phyloP scores from a whole-genome alignment of 768 basidiomycete species.

The Suillus occidentalis region DNA sequence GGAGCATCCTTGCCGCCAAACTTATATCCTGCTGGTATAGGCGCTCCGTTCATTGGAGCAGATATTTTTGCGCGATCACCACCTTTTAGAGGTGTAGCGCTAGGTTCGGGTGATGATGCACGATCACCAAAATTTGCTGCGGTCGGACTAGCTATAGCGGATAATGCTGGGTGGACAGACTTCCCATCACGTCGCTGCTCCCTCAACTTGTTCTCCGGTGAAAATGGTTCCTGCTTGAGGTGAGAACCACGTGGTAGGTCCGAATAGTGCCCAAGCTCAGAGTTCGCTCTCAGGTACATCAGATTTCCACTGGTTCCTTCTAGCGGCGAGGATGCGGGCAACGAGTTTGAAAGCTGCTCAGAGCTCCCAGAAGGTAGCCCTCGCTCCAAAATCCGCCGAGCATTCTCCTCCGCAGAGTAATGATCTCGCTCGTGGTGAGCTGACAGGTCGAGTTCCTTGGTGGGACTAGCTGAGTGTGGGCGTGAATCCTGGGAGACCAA shows the following conservation, averaged over 20 bases:
- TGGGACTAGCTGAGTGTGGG: conserved; percentile 48
- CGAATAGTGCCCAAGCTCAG: conserved; percentile 79
- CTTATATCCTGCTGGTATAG: conserved; percentile 87
- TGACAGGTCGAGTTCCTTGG: conserved; percentile 51
- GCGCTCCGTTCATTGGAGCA: conserved; percentile 80
- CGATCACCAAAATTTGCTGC: conserved; percentile 34
- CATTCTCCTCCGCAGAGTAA: conserved; percentile 23
- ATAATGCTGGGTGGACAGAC: conserved; percentile 62
- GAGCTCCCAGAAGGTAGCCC: conserved; percentile 48
- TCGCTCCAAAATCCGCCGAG: conserved; percentile 43
- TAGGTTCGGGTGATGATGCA: conserved; percentile 49
- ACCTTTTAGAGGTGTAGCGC: conserved; percentile 49
- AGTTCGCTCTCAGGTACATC: conserved; percentile 59
- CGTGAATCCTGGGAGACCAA: conserved; percentile 25
- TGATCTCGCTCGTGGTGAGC: conserved; percentile 35
- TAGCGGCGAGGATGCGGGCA: conserved; percentile 50
- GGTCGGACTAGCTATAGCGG: conserved; percentile 47
- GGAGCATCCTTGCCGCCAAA: conserved; percentile 77
- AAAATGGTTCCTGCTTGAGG: conserved; percentile 42
- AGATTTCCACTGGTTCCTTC: conserved; percentile 32
- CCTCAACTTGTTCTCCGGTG: conserved; percentile 54
- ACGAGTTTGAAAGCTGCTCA: conserved; percentile 61
- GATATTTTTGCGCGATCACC: conserved; percentile 85
- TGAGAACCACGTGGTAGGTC: conserved; percentile 46
- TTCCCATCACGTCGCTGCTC: conserved; percentile 55